Evolutionary conservation across 2,329 filamentous ascomycete genomes (phyloP).

Genomic region (Alternaria sp.): DNA sequence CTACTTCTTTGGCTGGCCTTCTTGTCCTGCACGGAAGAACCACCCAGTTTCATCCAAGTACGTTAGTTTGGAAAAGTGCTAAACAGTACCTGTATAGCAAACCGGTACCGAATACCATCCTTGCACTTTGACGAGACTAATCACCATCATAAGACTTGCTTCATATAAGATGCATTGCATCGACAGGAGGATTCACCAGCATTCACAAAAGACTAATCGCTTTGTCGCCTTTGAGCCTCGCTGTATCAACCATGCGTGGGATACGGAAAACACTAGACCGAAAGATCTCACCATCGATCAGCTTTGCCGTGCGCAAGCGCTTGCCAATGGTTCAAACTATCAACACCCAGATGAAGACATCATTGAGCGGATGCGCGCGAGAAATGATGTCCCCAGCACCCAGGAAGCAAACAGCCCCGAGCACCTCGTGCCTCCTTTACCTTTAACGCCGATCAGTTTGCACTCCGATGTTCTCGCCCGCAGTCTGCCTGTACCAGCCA

Average conservation of each 20-base stretch:
- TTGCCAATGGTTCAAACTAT: conserved; percentile 7
- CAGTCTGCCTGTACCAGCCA: not conserved
- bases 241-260: not conserved
- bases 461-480: not conserved
- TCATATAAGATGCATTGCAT: not conserved
- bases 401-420: not conserved
- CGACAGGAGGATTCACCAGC: not conserved
- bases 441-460: not conserved
- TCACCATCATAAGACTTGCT: not conserved
- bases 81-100: not conserved
- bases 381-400: not conserved
- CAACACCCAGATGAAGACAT: not conserved
- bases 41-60: not conserved
- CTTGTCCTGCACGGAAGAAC: not conserved
- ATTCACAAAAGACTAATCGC: not conserved
- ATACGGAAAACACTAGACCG: not conserved
- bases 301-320: not conserved
- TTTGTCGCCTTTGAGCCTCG: not conserved
- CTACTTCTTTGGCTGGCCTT: not conserved
- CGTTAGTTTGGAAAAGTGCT: not conserved
- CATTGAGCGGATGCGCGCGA: not conserved
- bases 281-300: not conserved
- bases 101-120: not conserved
- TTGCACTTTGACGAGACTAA: not conserved
- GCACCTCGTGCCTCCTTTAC: not conserved